These are phyloP conservation scores for Solanum aculeatissimum DNA, from an alignment of 305 asterid species.

Conservation along the genomic window DNA sequence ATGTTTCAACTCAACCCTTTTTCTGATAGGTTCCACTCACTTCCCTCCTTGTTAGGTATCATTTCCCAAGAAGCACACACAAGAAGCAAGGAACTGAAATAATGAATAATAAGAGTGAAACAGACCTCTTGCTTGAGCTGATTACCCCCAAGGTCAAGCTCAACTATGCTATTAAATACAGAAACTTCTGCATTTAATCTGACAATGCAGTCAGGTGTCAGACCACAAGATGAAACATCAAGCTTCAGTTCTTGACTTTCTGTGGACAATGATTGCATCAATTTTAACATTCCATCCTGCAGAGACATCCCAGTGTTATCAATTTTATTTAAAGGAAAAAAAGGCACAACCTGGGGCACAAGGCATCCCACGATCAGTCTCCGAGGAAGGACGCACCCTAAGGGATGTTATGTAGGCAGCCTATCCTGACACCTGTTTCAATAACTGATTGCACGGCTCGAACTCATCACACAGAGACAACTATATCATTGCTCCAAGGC, in stretches of 20 bases:
- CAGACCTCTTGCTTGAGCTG: constrained; percentile 65
- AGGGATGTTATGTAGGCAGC: background rate
- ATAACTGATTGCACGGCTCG: background rate
- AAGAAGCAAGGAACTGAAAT: background rate
- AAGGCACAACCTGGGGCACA: background rate
- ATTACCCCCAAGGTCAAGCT: constrained; percentile 85
- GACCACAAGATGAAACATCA: constrained; percentile 61
- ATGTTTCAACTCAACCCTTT: background rate
- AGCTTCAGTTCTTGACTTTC: constrained; percentile 70
- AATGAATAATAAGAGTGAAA: background rate
- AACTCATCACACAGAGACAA: background rate
- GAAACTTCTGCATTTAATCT: constrained; percentile 43
- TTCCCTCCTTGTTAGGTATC: background rate
- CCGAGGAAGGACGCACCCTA: background rate
- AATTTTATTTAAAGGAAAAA: constrained; percentile 2
- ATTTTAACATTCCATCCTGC: constrained; percentile 68
- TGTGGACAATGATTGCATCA: constrained; percentile 59
- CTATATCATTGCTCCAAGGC: background rate
- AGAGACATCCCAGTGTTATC: constrained; percentile 16
- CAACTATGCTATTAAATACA: constrained; percentile 43
- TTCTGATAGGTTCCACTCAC: background rate
- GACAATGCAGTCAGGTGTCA: constrained; percentile 40
- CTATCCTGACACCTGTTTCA: background rate
- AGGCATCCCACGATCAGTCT: background rate
- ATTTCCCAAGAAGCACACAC: background rate